These are phyloP conservation scores for Rhizopogon rudus DNA, from an alignment of 768 basidiomycete species.

Conservation along the genomic window DNA sequence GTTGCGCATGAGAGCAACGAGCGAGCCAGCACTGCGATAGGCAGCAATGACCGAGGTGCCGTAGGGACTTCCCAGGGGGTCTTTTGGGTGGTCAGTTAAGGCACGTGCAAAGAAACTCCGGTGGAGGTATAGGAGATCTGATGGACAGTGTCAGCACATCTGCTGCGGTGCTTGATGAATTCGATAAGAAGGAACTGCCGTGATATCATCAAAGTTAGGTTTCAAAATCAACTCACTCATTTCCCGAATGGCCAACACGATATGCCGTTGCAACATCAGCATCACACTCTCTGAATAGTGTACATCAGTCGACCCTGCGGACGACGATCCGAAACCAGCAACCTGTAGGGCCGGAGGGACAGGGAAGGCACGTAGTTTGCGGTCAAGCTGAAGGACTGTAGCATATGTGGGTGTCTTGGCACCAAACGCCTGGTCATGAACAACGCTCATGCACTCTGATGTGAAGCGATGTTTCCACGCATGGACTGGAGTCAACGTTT, in stretches of 20 bases:
- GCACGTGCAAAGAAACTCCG: constrained; percentile 72
- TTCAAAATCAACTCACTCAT: constrained; percentile 44
- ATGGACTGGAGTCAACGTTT: constrained; percentile 37
- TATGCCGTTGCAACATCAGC: constrained; percentile 59
- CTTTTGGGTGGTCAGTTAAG: constrained; percentile 68
- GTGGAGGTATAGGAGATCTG: constrained; percentile 67
- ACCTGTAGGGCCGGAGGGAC: constrained; percentile 64
- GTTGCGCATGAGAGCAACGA: constrained; percentile 67
- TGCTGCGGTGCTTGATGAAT: constrained; percentile 1
- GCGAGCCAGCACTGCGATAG: constrained; percentile 66
- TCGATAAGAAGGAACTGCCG: background rate
- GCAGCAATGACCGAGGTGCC: constrained; percentile 72
- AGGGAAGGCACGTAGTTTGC: constrained; percentile 63
- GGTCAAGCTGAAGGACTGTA: constrained; percentile 61
- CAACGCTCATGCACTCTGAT: constrained; percentile 62
- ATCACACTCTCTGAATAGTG: constrained; percentile 30
- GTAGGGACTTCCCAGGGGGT: constrained; percentile 67
- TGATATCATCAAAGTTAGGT: background rate
- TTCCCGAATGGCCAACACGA: constrained; percentile 64
- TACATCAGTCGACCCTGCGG: constrained; percentile 36
- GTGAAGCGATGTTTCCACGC: constrained; percentile 69
- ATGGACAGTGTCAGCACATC: constrained; percentile 11
- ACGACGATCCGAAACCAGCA: constrained; percentile 56
- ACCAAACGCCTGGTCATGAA: constrained; percentile 69
- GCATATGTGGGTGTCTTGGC: constrained; percentile 66